Conservation (phyloP, 805 yeast genomes). For the Lipomyces lipofer region DNA sequence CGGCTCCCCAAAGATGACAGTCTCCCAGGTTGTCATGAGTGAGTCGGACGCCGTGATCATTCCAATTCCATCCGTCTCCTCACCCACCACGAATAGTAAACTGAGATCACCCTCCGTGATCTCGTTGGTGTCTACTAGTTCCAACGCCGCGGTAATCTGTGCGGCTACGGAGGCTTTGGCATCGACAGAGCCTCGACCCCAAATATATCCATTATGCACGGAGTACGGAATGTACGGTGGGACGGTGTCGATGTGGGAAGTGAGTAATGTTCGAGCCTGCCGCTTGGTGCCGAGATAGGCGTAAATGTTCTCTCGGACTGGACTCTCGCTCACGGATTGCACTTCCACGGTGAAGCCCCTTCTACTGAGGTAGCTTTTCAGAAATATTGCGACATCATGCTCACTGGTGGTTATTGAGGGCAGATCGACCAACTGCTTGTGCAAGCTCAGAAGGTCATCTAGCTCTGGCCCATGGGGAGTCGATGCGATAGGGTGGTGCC, state of each 20-base stretch:
- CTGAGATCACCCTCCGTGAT: conserved; percentile 57
- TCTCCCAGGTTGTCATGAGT: conserved; percentile 52
- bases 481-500: not conserved
- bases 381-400: conserved; percentile 43
- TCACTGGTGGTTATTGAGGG: conserved; percentile 44
- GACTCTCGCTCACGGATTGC: conserved; percentile 40
- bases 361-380: conserved; percentile 44
- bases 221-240: conserved; percentile 62
- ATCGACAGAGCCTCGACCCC: conserved; percentile 69
- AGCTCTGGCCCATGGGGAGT: conserved; percentile 5
- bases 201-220: conserved; percentile 49
- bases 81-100: conserved; percentile 67
- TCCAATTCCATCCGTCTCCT: conserved; percentile 67
- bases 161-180: conserved; percentile 73
- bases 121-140: conserved; percentile 44
- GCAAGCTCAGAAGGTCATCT: conserved; percentile 30
- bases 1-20: conserved; percentile 74
- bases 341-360: conserved; percentile 57
- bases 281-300: conserved; percentile 54
- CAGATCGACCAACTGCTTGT: conserved; percentile 41
- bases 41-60: conserved; percentile 51
- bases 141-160: conserved; percentile 56
- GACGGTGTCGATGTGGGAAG: conserved; percentile 72
- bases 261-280: conserved; percentile 52
- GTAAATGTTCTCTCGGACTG: conserved; percentile 52